These are phyloP conservation scores for Vitis hybrid DNA, from an alignment of 177 flowering plant species.

Conservation along the genomic window DNA sequence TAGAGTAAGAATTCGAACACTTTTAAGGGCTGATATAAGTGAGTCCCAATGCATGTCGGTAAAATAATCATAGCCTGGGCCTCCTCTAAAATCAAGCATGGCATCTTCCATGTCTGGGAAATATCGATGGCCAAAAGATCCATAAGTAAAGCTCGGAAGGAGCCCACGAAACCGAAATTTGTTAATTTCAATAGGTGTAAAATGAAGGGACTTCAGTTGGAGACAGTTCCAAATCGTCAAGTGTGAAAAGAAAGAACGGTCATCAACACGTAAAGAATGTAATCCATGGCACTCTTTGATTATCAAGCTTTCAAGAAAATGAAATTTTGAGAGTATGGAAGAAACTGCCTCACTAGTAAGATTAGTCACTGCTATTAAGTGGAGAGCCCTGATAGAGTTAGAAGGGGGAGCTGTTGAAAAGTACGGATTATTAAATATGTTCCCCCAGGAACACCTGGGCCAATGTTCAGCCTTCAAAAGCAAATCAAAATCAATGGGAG, in stretches of 20 bases:
- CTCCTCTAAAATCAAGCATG: constrained; percentile 28
- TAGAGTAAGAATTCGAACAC: constrained; percentile 20
- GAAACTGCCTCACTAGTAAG: constrained; percentile 24
- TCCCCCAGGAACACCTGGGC: too few species aligned
- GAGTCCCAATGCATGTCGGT: constrained; percentile 9
- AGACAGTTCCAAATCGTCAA: constrained; percentile 24
- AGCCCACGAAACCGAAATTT: constrained; percentile 22
- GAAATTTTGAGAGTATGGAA: constrained; percentile 13
- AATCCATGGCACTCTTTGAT: constrained; percentile 23
- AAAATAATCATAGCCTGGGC: constrained; percentile 10
- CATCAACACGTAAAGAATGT: constrained; percentile 11
- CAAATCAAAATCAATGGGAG: constrained; percentile 12
- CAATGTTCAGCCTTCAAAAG: not conserved
- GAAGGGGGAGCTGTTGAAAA: too few species aligned
- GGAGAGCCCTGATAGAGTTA: constrained; percentile 20
- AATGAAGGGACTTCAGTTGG: constrained; percentile 12
- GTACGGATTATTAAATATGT: too few species aligned
- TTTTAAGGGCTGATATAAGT: constrained; percentile 12
- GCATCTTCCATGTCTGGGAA: constrained; percentile 10
- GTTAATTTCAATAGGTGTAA: constrained; percentile 13
- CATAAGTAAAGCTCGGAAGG: constrained; percentile 19
- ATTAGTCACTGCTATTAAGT: constrained; percentile 18
- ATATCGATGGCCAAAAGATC: constrained; percentile 5
- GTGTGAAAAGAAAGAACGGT: constrained; percentile 10
- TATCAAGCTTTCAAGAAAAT: constrained; percentile 21